phyloP scores from a whole-genome alignment of 805 yeast species.

The Candida oleophila region DNA sequence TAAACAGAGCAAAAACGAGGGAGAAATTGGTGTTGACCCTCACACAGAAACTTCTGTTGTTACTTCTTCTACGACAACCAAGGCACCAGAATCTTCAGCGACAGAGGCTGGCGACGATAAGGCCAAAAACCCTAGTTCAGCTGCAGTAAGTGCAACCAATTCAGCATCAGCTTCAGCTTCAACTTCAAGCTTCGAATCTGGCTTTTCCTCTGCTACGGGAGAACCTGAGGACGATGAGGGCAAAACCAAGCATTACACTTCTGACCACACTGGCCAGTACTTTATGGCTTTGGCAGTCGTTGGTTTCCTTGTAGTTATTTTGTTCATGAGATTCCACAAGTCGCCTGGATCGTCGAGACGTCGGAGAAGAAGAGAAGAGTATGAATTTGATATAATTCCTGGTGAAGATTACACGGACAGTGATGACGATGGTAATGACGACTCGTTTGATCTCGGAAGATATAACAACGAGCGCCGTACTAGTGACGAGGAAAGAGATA shows the following conservation, averaged over 20 bases:
- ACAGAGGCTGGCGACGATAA: no score
- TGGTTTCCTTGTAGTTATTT: conserved; percentile 53
- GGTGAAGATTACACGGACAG: conserved; percentile 55
- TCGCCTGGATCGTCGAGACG: conserved; percentile 42
- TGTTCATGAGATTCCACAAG: conserved; percentile 44
- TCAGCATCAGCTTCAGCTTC: background rate
- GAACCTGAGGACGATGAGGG: conserved; percentile 35
- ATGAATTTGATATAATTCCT: conserved; percentile 75
- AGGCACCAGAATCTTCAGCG: background rate
- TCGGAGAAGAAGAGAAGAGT: conserved; percentile 66
- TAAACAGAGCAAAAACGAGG: conserved; percentile 5
- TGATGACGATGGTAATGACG: conserved; percentile 30
- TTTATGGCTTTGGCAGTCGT: conserved; percentile 57
- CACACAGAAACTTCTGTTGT: background rate
- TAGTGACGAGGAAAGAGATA: conserved; percentile 37
- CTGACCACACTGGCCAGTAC: conserved; percentile 56
- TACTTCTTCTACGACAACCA: background rate
- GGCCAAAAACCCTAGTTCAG: background rate
- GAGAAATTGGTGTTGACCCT: background rate
- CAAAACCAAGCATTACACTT: conserved; percentile 30
- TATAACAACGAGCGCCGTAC: conserved; percentile 11
- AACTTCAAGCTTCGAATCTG: background rate
- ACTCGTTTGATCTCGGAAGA: conserved; percentile 34
- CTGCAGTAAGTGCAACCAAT: background rate
- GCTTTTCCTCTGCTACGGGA: conserved; percentile 8